phyloP scores from a whole-genome alignment of 2,329 filamentous ascomycete species.

The Juglanconis oblonga region DNA sequence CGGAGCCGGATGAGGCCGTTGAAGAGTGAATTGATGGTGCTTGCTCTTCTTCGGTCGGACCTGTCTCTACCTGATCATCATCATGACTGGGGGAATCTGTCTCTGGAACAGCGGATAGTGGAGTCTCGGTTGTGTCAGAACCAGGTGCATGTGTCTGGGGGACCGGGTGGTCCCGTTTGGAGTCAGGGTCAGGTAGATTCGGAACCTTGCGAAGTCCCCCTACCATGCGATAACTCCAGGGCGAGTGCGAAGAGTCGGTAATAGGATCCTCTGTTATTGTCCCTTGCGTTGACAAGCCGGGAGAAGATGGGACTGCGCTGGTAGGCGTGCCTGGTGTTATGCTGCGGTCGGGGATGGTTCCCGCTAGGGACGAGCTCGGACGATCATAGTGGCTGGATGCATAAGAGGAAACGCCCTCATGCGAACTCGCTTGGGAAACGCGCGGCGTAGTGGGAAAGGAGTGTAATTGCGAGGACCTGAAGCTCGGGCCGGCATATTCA shows the following conservation, averaged over 20 bases:
- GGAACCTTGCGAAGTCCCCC: constrained; percentile 54
- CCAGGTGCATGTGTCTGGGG: constrained; percentile 21
- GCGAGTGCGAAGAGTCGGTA: constrained; percentile 29
- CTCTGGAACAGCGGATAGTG: constrained; percentile 32
- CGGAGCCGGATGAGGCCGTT: constrained; percentile 41
- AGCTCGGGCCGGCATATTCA: constrained; percentile 24
- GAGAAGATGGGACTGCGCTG: constrained; percentile 23
- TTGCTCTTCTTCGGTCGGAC: constrained; percentile 27
- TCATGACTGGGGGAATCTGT: constrained; percentile 26
- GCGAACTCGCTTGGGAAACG: constrained; percentile 41
- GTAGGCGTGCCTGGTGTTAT: constrained; percentile 32
- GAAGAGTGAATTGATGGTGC: constrained; percentile 33
- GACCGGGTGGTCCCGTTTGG: constrained; percentile 38
- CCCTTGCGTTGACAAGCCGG: constrained; percentile 31
- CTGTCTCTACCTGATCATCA: constrained; percentile 4
- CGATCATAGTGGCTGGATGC: constrained; percentile 43
- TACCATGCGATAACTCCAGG: constrained; percentile 53
- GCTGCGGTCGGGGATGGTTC: constrained; percentile 42
- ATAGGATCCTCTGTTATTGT: constrained; percentile 32
- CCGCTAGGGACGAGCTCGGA: constrained; percentile 41
- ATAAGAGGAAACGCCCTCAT: constrained; percentile 47
- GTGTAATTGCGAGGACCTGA: constrained; percentile 42
- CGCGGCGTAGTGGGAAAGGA: constrained; percentile 34
- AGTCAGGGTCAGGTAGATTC: constrained; percentile 40
- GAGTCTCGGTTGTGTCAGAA: constrained; percentile 24